Conservation (phyloP, 2,329 filamentous ascomycete genomes). For the Fusarium sp. region DNA sequence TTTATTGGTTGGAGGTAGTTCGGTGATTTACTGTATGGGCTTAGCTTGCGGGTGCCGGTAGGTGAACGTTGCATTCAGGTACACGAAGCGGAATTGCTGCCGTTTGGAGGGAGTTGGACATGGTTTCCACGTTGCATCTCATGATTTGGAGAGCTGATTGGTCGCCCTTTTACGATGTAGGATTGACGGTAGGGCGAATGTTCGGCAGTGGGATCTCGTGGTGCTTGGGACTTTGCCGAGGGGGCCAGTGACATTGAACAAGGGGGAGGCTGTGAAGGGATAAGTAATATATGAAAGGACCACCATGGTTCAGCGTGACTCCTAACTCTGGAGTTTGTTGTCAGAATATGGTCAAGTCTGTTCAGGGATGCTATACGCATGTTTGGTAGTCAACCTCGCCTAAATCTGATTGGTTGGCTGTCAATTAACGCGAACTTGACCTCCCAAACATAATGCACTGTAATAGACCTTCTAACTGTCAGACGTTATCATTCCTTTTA, state of each 20-base stretch:
- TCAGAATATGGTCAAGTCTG: not conserved
- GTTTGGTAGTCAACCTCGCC: not conserved
- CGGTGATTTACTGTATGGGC: not conserved
- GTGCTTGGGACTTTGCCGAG: too few species aligned
- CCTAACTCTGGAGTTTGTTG: not conserved
- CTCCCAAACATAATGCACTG: too few species aligned
- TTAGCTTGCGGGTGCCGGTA: not conserved
- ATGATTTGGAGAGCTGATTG: not conserved
- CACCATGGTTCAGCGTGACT: not conserved
- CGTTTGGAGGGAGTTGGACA: not conserved
- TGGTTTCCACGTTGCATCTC: not conserved
- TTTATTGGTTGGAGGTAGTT: not conserved
- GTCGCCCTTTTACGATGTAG: not conserved
- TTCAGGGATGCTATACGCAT: not conserved
- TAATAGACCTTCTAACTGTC: rapidly evolving
- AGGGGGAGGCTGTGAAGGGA: not conserved
- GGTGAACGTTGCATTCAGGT: not conserved
- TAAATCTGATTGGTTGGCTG: not conserved
- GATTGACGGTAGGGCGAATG: not conserved
- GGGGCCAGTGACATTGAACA: not conserved
- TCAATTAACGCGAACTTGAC: not conserved
- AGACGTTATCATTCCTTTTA: not conserved
- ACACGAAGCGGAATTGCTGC: not conserved
- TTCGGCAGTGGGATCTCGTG: not conserved
- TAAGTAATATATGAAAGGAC: not conserved